Base-by-base conservation (phyloP, 768 basidiomycete genomes). In the Collybia mongolica region DNA sequence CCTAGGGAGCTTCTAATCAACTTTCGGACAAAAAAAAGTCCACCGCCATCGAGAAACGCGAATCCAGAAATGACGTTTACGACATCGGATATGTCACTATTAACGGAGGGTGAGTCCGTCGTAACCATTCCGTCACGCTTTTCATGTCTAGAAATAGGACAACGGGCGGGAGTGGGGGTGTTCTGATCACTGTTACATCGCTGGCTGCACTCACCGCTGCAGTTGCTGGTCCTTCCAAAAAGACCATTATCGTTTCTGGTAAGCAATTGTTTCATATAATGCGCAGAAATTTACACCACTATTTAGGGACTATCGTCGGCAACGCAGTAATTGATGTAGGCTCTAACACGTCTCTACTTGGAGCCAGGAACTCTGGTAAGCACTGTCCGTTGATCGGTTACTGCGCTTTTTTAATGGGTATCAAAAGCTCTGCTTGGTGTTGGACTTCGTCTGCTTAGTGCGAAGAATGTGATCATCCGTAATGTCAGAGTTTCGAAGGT, bases 401-500 rank as follows among this genome's bases (percentile, higher is more conserved):
- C 1, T 1, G 19, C 19, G 23, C 20, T 22, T 4, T 20, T 12
- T 54, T 24, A 42, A 9, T 29, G 47, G 9, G 23, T 11, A 5
- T 39, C 20, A 43, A 5, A 26, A 76, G 74, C 70, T 23, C 72
- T 78, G 44, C 60, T 61, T 35, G 76, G 76, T 39, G 66, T 77
- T 54, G 76, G 76, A 3, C 65, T 78, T 24, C 75, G 76, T 39
- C 73, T 76, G 28, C 52, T 74, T 43, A 57, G 71, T 35, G 68
- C 65, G 36, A 58, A 51, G 24, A 77, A 78, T 48, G 75, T 78
- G 44, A 78, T 78, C 58, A 70, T 78, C 53, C 70, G 76, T 26
- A 77, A 77, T 53, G 60, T 77, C 58, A 76, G 73, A 54, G 72
- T 77, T 43, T 71, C 72, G 18, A 77, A 77, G 58, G 76, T 78